Evolutionary conservation across 495 filamentous ascomycete genomes (phyloP).

Genomic region (Trichoderma orchidacearum): DNA sequence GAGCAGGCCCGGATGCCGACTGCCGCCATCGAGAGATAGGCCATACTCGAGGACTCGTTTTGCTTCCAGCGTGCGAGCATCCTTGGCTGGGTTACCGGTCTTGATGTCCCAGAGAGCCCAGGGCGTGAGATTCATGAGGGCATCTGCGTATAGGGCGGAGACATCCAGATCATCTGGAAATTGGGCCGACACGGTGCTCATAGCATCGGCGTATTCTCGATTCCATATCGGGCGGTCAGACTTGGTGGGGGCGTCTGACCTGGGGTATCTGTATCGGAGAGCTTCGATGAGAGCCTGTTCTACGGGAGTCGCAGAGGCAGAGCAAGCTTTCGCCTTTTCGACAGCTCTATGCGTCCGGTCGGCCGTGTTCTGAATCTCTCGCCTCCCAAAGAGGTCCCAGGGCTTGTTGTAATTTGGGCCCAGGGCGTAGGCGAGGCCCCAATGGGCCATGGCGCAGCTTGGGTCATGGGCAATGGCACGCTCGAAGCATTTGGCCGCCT

Average conservation of each 20-base stretch:
- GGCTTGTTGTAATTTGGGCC: conserved; percentile 69
- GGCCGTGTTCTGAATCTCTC: conserved; percentile 36
- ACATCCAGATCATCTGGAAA: conserved; percentile 48
- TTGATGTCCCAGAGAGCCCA: conserved; percentile 53
- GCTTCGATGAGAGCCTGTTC: conserved; percentile 48
- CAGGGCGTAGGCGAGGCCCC: conserved; percentile 50
- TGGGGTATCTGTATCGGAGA: conserved; percentile 39
- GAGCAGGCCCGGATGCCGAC: conserved; percentile 47
- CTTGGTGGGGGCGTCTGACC: conserved; percentile 15
- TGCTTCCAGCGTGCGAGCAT: conserved; percentile 42
- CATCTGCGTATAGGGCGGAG: conserved; percentile 46
- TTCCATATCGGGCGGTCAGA: conserved; percentile 39
- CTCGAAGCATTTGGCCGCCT: conserved; percentile 45
- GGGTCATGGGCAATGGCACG: conserved; percentile 38
- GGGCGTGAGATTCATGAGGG: conserved; percentile 55
- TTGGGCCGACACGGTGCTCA: conserved; percentile 38
- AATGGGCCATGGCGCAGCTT: conserved; percentile 47
- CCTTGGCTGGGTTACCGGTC: conserved; percentile 39
- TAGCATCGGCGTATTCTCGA: conserved; percentile 43
- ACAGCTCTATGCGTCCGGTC: conserved; percentile 29
- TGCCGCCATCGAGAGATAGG: conserved; percentile 22
- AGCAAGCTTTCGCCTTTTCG: conserved; percentile 13
- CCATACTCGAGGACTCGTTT: conserved; percentile 40
- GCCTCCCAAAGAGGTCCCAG: conserved; percentile 49
- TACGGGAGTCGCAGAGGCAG: conserved; percentile 12